Base-by-base conservation (phyloP, 306 rosid species). In the Glycine soja region DNA sequence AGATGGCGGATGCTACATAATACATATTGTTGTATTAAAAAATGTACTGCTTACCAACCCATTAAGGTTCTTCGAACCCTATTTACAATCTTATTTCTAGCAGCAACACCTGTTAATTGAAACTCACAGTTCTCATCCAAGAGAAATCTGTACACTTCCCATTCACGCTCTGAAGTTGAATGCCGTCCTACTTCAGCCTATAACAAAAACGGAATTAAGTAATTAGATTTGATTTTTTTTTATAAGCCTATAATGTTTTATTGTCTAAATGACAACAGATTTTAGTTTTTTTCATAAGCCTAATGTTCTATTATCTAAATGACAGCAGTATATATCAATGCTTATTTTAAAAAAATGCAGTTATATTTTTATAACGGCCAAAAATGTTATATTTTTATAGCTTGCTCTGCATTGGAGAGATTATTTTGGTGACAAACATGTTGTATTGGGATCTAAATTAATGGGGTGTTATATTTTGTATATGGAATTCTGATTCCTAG, bases 151-250 rank as follows among this genome's bases (percentile, higher is more conserved):
- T 91, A 93, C 48, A 93, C 90, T 77, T 93, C 97, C 97, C 96
- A 93, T 87, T 91, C 91, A n/a, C 88, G 96, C 74, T 84, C 94
- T 34, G 89, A 81, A 48, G 91, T 87, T 36, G 87, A 84, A 81
- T 84, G 84, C 87, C 97, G 85, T 76, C 96, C 94, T 47, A 91
- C 92, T 80, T 90, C 97, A 81, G 97, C 97, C 96, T 93, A 59
- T 78, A 59, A 75, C 69, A 50, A 52, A 72, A 63, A 50, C 8
- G 47, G 6, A 54, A 72, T 43, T 3, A 36, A 24, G 51, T 24
- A 10, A 15, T 79, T 63, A 68, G 38, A 78, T 24, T 24, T 62
- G 30, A 24, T 24, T 24, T 24, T 19, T 19, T 24, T 24, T 24
- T 24, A 24, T 24, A 24, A 24, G 30, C 30, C 30, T 24, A 24